phyloP scores from a whole-genome alignment of 192 early-diverging fungal species.

The Kickxella alabastrina region DNA sequence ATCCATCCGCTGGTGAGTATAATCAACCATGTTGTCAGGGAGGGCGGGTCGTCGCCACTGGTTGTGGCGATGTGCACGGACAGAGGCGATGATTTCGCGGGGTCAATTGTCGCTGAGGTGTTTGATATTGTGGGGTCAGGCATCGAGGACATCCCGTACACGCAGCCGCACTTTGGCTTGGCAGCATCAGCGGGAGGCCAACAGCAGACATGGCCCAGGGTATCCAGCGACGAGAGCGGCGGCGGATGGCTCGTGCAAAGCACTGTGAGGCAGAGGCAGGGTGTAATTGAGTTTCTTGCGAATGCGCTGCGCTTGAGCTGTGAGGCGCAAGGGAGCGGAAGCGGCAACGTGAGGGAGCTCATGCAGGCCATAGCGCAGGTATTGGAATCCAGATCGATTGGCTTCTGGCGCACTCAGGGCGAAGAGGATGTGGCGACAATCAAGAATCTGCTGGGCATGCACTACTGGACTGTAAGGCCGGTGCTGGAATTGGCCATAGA shows the following conservation, averaged over 20 bases:
- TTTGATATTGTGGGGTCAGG: conserved; percentile 29
- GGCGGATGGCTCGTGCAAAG: conserved; percentile 40
- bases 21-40: conserved; percentile 2
- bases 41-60: background rate
- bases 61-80: background rate
- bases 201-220: conserved; percentile 25
- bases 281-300: conserved; percentile 11
- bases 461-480: background rate
- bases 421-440: conserved; percentile 1
- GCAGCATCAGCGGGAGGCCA: background rate
- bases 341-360: background rate
- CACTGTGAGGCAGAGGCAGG: background rate
- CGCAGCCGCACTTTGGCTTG: conserved; percentile 18
- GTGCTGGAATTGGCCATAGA: background rate
- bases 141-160: conserved; percentile 32
- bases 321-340: background rate
- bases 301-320: conserved; percentile 1
- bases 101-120: conserved; percentile 17
- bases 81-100: background rate
- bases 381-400: background rate
- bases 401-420: background rate
- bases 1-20: conserved; percentile 18
- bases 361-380: conserved; percentile 4
- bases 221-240: conserved; percentile 32
- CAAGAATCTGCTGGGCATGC: background rate